Base-by-base conservation (phyloP, 2,329 filamentous ascomycete genomes). In the Apiospora marii region DNA sequence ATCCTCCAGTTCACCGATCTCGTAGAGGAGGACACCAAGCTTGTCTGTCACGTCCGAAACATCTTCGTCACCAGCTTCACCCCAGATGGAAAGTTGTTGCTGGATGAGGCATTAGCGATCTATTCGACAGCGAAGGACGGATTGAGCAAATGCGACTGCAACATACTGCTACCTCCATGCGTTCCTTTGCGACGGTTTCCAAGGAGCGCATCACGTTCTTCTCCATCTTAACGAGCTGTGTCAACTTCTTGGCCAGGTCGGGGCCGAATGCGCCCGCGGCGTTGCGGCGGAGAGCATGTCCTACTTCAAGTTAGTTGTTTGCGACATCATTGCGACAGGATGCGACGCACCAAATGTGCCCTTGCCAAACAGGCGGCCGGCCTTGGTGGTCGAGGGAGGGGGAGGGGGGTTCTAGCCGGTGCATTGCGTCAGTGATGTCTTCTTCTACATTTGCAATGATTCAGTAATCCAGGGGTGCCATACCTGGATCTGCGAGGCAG, bases 161-260 rank as follows among this genome's bases (percentile, higher is more conserved):
- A 89, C 94, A 81, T 93, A 98, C 95, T 81, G 96, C 96, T 77
- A 98, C 96, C 80, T 98, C 96, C 95, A 98, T 98, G 79, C 96
- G 92, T 88, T 99, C 96, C 80, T 95, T 92, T 67, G 95, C 95
- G 71, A 98, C 96, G 69, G 94, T 89, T 83, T 99, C 96, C 89
- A 98, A 92, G 83, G 95, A 98, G 84, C 96, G 94, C 96, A 99
- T 99, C 72, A 98, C 94, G 82, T 99, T 98, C 92, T 99, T 99
- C 87, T 99, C 96, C 96, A 99, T 99, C 91, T 99, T 99, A 75
- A 99, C 96, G 70, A 99, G 90, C 86, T 97, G 94, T 53, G 95
- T 94, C 75, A 99, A 92, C 90, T 99, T 99, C 90, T 98, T 98
- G 73, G 96, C 93, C 73, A 99, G 92, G 80, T 99, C 96, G 72